Evolutionary conservation across 2,329 filamentous ascomycete genomes (phyloP).

Genomic region (Claviceps digitariae): DNA sequence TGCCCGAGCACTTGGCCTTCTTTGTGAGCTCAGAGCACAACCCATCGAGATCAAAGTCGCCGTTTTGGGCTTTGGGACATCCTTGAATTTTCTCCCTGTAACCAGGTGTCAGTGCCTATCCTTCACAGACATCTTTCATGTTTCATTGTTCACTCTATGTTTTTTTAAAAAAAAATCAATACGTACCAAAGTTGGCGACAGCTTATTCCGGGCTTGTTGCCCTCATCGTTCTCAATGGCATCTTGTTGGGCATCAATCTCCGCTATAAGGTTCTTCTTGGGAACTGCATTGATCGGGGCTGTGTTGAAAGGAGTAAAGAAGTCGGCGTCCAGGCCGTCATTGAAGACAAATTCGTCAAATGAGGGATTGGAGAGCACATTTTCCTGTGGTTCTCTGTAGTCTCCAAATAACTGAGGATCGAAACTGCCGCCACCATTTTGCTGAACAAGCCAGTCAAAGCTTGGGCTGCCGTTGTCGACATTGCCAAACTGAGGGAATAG

Average conservation of each 20-base stretch:
- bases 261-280: conserved; percentile 58
- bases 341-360: conserved; percentile 57
- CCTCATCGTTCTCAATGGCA: conserved; percentile 51
- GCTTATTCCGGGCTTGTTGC: conserved; percentile 49
- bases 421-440: conserved; percentile 79
- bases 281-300: conserved; percentile 26
- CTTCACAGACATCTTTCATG: too few relatives aligned
- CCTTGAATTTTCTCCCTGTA: conserved; percentile 77
- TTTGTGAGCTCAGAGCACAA: conserved; percentile 86
- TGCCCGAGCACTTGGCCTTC: conserved; percentile 91
- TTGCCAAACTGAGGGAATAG: conserved; percentile 19
- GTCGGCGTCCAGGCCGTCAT: conserved; percentile 68
- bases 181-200: conserved; percentile 91
- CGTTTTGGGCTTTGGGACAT: conserved; percentile 75
- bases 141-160: neutral
- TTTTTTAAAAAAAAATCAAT: neutral
- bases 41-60: conserved; percentile 86
- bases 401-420: conserved; percentile 80
- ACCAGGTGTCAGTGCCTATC: conserved; percentile 27
- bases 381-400: conserved; percentile 82
- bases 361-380: conserved; percentile 56
- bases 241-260: conserved; percentile 67
- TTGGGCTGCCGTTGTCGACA: conserved; percentile 32
- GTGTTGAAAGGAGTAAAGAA: conserved; percentile 73
- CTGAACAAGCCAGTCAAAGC: conserved; percentile 61